Percentiles rank a stretch among this genome's conserved stretches.
Evolutionary conservation across 306 rosid genomes (phyloP).

Genomic region (Luffa acutangula): DNA sequence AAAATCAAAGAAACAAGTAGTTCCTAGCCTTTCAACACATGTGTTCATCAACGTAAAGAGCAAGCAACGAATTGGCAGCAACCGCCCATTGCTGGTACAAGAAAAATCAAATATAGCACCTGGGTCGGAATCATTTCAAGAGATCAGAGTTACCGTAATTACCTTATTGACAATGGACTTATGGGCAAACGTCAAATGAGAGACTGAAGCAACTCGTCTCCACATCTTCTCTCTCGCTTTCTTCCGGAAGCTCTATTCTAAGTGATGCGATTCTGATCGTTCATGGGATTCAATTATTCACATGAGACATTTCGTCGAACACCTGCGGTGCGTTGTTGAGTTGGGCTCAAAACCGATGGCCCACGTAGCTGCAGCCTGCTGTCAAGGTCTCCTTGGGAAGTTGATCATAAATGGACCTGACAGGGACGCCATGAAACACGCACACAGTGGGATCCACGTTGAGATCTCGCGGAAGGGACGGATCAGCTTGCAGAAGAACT

Average conservation of each 20-base stretch:
- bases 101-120: not conserved
- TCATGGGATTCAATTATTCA: not conserved
- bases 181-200: constrained; percentile 22
- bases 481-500: not conserved
- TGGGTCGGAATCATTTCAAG: not conserved
- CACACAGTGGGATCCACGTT: not conserved
- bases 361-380: constrained; percentile 1
- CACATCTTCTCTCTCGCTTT: constrained; percentile 26
- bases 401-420: not conserved
- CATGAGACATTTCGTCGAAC: constrained; percentile 22
- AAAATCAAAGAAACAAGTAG: not conserved
- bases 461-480: not conserved
- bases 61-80: not conserved
- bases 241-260: not conserved
- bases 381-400: not conserved
- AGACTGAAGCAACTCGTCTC: constrained; percentile 36
- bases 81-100: not conserved
- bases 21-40: not conserved
- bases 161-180: constrained; percentile 31
- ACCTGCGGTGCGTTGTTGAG: not conserved
- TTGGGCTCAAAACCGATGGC: not conserved
- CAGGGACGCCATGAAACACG: not conserved
- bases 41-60: not conserved
- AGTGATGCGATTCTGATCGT: not conserved
- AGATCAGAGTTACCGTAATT: not conserved